Evolutionary conservation across 1,139 yeast genomes (phyloP), one percentile per base, ranked within the genome.

Genomic region (Kurtzmaniella quercitrusa): DNA sequence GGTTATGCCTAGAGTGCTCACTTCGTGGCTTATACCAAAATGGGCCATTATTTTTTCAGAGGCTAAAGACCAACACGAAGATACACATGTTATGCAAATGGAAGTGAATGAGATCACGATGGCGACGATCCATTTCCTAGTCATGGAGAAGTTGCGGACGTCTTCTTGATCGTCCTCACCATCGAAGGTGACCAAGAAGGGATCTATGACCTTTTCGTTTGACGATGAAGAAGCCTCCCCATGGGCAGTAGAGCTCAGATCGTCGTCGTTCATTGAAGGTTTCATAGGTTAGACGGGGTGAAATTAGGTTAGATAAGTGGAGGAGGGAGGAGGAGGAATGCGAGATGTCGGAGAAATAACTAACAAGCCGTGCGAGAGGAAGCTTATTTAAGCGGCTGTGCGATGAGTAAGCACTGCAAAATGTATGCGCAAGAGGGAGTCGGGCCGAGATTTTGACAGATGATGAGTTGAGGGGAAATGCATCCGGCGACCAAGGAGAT

Each of bases 21-120:
- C 63, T 46, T 62, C 67, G 37, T 58, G 63, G 29, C 63, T 50
- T 2, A 64, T 52, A 11, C 51, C 43, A 41, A 60, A 63, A 41
- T 62, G 59, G 3, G 45, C 44, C 51, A 54, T 55, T 18, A 65
- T 62, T 16, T 58, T 52, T 1, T 46, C 53, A 18, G 59, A 47
- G 2, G 66, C 68, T 41, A 65, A 49, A 3, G 70, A 56, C 70
- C 70, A 65, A 15, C 53, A 47, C 11, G 68, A 62, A 2, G 70
- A 65, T 12, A 60, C 50, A 41, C 67, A 61, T 1, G 70, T 65
- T 29, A 65, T 62, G 46, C 65, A 62, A 5, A 56, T 43, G 2
- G 68, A 58, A 1, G 62, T 59, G 27, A 52, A 25, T 1, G 67
- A 56, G 5, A 65, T 57, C 23, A 63, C 47, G 1, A 53, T 25